Conservation (phyloP, 2,329 filamentous ascomycete genomes). For the Iodosphaeria phyllophila region DNA sequence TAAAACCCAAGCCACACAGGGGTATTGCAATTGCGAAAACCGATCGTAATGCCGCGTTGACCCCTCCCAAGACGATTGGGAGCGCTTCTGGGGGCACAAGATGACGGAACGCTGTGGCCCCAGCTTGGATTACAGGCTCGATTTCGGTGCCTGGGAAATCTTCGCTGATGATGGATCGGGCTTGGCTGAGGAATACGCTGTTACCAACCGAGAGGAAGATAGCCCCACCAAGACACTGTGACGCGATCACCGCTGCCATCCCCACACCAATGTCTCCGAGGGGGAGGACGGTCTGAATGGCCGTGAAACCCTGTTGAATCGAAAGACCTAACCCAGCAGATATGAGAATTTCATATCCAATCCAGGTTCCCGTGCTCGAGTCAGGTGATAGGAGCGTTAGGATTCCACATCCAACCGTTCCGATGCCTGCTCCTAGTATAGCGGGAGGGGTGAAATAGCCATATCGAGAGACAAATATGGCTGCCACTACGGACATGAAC, state of each 20-base stretch:
- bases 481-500: constrained; percentile 8
- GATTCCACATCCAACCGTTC: constrained; percentile 17
- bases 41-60: constrained; percentile 8
- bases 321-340: constrained; percentile 18
- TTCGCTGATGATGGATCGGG: constrained; percentile 10
- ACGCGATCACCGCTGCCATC: constrained; percentile 20
- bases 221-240: constrained; percentile 24
- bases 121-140: constrained; percentile 5
- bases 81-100: constrained; percentile 7
- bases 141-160: constrained; percentile 7
- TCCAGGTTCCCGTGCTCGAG: constrained; percentile 16
- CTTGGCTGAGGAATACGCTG: constrained; percentile 20
- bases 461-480: constrained; percentile 8
- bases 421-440: constrained; percentile 10
- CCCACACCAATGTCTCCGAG: constrained; percentile 21
- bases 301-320: constrained; percentile 20
- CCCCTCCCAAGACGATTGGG: constrained; percentile 3
- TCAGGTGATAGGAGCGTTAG: constrained; percentile 14
- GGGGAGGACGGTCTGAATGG: constrained; percentile 19
- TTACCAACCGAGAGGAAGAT: constrained; percentile 26
- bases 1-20: constrained; percentile 6
- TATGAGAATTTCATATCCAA: constrained; percentile 14
- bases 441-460: constrained; percentile 9
- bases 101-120: constrained; percentile 9
- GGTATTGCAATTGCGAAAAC: constrained; percentile 8